Percentiles rank a stretch among this genome's conserved stretches.
phyloP scores from a whole-genome alignment of 129 eudicot species.

The Chrysanthemum seticuspe region DNA sequence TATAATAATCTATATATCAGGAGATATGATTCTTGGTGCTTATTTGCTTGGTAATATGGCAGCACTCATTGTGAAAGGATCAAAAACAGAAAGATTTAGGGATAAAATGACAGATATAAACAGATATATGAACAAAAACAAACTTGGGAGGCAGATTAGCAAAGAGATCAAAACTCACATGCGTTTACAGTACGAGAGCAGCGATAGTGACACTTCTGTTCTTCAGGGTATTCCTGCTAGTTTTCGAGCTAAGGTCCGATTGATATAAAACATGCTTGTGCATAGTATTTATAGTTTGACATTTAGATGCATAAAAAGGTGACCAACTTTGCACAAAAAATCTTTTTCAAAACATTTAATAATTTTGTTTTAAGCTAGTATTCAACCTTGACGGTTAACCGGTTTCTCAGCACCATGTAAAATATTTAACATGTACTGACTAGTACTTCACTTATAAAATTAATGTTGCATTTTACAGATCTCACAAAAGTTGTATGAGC shows the following conservation, averaged over 20 bases:
- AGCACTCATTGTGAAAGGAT: conserved; percentile 79
- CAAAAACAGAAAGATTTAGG: conserved; percentile 68
- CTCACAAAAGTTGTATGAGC: conserved; percentile 52
- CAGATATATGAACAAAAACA: conserved; percentile 59
- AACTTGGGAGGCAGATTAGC: conserved; percentile 53
- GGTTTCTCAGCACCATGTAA: no score
- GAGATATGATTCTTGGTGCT: conserved; percentile 83
- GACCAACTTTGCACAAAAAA: no score
- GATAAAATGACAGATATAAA: conserved; percentile 68
- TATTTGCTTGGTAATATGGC: conserved; percentile 81
- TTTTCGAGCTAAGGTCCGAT: conserved; percentile 54
- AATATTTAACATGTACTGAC: no score
- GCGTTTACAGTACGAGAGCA: conserved; percentile 54
- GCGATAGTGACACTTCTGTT: conserved; percentile 46
- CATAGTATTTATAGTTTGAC: no score
- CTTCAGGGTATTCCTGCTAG: conserved; percentile 66
- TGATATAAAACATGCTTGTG: background rate
- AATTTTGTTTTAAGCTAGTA: no score
- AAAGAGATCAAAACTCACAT: conserved; percentile 65
- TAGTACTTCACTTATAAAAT: no score
- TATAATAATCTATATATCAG: conserved; percentile 63
- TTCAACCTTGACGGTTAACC: no score
- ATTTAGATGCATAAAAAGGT: background rate
- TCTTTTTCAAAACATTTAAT: no score
- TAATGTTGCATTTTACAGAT: conserved; percentile 38